phyloP scores from a whole-genome alignment of 169 alveolate species.

The Plasmodium reichenowi region DNA sequence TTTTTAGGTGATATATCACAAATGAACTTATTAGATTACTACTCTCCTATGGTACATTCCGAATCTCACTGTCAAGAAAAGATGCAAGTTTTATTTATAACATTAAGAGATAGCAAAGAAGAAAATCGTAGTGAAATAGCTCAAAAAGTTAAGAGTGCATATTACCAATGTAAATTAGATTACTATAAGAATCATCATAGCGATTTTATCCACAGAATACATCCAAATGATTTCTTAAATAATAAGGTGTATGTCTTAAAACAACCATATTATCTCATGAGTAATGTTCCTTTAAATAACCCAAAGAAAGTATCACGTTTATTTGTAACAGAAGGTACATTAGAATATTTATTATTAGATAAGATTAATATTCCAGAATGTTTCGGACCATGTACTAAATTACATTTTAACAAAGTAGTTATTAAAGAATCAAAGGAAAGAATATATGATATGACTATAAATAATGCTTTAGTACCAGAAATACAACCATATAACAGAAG shows the following conservation, averaged over 20 bases:
- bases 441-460: not conserved
- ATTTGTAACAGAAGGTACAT: slow-evolving; percentile 32
- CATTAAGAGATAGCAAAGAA: slow-evolving; percentile 24
- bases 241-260: slow-evolving; percentile 31
- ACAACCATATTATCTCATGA: slow-evolving; percentile 55
- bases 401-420: slow-evolving; percentile 27
- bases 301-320: slow-evolving; percentile 9
- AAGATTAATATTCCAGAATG: slow-evolving; percentile 48
- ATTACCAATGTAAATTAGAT: slow-evolving; percentile 41
- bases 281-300: slow-evolving; percentile 12
- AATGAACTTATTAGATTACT: slow-evolving; percentile 25
- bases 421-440: not conserved
- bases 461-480: slow-evolving; percentile 32
- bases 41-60: slow-evolving; percentile 49
- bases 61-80: slow-evolving; percentile 35
- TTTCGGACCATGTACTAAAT: slow-evolving; percentile 32
- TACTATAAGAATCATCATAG: slow-evolving; percentile 34
- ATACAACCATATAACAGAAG: not conserved
- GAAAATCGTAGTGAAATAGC: slow-evolving; percentile 49
- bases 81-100: slow-evolving; percentile 22
- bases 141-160: slow-evolving; percentile 21
- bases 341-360: slow-evolving; percentile 38
- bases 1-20: slow-evolving; percentile 2
- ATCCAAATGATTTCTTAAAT: slow-evolving; percentile 24
- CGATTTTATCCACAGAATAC: slow-evolving; percentile 28